A percentile compares a stretch with the other conserved stretches of the same genome.
These are phyloP conservation scores for Boletus insuetus DNA, from an alignment of 768 basidiomycete species.

Conservation along the genomic window DNA sequence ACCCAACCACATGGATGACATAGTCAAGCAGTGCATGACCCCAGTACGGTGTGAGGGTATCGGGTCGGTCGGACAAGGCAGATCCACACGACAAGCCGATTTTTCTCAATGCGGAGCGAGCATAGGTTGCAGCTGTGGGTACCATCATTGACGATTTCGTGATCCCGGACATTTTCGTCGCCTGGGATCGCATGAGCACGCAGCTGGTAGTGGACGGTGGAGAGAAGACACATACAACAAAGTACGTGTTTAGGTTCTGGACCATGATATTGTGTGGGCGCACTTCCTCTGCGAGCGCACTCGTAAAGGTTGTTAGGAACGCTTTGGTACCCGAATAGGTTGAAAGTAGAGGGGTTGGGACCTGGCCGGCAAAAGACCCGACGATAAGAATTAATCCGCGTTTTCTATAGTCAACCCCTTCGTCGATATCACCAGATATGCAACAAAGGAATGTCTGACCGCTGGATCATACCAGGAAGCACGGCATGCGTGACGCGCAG, in stretches of 20 bases:
- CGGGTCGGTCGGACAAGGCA: slow-evolving; percentile 63
- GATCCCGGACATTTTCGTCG: slow-evolving; percentile 93
- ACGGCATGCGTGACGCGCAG: slow-evolving; percentile 76
- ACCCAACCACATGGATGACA: slow-evolving; percentile 52
- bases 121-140: slow-evolving; percentile 73
- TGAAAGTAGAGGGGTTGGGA: slow-evolving; percentile 90
- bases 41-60: slow-evolving; percentile 86
- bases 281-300: slow-evolving; percentile 85
- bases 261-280: slow-evolving; percentile 71
- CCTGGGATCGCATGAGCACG: slow-evolving; percentile 41
- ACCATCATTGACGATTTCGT: slow-evolving; percentile 65
- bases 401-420: slow-evolving; percentile 44
- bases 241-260: slow-evolving; percentile 87
- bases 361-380: slow-evolving; percentile 85
- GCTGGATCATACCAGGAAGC: slow-evolving; percentile 79
- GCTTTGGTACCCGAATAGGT: slow-evolving; percentile 93
- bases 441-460: slow-evolving; percentile 37
- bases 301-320: slow-evolving; percentile 82
- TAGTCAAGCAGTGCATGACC: slow-evolving; percentile 81
- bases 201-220: neutral
- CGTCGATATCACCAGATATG: neutral
- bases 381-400: slow-evolving; percentile 87
- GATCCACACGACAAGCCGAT: slow-evolving; percentile 79
- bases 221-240: slow-evolving; percentile 64
- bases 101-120: slow-evolving; percentile 71